Base-by-base conservation (phyloP, 2,329 filamentous ascomycete species). In the Aspergillus pseudonomiae region DNA sequence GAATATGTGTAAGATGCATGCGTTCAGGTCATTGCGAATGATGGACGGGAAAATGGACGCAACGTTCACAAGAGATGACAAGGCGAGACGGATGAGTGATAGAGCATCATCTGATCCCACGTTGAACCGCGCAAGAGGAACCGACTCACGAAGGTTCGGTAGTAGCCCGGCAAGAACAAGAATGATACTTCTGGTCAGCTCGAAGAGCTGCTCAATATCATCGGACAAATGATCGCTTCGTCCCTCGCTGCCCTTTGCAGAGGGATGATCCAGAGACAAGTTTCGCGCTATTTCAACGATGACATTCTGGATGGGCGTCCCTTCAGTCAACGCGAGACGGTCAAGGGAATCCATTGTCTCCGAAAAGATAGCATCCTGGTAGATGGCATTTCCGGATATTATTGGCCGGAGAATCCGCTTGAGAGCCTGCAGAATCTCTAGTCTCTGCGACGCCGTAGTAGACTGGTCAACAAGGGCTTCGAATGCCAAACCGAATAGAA, bases 341-440 rank as follows among this genome's bases (percentile, higher is more conserved):
- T 98, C 94, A 4, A 99, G 86, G 59, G 97, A 87, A 72, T 99
- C 95, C 89, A 98, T 97, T 0, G 94, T 97, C 80, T 99, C 95
- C 0, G 93, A 92, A 76, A 99, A 99, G 53, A 99, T 92, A 9
- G 94, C 92, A 62, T 97, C 93, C 71, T 96, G 90, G 74, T 98
- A 99, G 67, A 99, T 96, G 6, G 95, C 94, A 77, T 97, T 94
- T 2, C 96, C 95, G 48, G 94, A 96, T 16, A 99, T 94, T 58
- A 93, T 93, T 3, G 96, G 95, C 61, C 95, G 91, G 19, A 99
- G 78, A 52, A 99, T 99, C 82, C 96, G 97, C 82, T 95, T 96
- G 48, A 99, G 84, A 1, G 94, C 95, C 74, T 91, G 89, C 24
- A 99, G 83, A 59, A 99, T 97, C 65, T 93, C 93, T 32, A 97